Percentiles rank a stretch among this genome's conserved stretches.
phyloP scores from a whole-genome alignment of 495 filamentous ascomycete genomes.

The Evernia prunastri region DNA sequence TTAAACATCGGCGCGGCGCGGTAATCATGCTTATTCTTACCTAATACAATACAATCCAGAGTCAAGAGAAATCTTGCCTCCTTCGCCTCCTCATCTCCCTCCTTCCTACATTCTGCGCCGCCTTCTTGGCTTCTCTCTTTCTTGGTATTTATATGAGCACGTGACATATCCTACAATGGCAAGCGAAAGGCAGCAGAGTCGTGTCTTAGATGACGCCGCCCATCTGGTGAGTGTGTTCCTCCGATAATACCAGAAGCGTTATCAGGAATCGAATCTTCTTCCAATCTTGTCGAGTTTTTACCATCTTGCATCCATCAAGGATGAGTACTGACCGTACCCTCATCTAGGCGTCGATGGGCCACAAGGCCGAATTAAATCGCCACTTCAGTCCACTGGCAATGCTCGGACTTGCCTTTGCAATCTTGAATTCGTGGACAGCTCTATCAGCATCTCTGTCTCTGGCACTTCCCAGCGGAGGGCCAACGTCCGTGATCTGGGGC shows the following conservation, averaged over 20 bases:
- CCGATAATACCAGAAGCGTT: neutral
- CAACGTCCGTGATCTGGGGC: constrained; percentile 45
- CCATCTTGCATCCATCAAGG: neutral
- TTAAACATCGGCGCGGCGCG: neutral
- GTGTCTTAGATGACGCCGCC: neutral
- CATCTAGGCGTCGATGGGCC: constrained; percentile 57
- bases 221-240: neutral
- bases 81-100: neutral
- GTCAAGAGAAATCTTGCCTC: neutral
- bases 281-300: neutral
- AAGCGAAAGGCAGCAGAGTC: neutral
- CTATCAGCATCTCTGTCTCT: constrained; percentile 45
- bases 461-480: constrained; percentile 44
- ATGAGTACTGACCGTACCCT: constrained; percentile 35
- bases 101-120: neutral
- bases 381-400: constrained; percentile 49
- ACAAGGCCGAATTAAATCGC: constrained; percentile 57
- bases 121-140: neutral
- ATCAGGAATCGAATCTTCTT: neutral
- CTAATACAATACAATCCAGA: neutral
- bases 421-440: constrained; percentile 51
- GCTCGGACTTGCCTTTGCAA: constrained; percentile 49
- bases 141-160: neutral
- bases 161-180: neutral
- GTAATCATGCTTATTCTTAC: neutral